Conservation (phyloP, 2,329 filamentous ascomycete species). For the Amauroascus niger region DNA sequence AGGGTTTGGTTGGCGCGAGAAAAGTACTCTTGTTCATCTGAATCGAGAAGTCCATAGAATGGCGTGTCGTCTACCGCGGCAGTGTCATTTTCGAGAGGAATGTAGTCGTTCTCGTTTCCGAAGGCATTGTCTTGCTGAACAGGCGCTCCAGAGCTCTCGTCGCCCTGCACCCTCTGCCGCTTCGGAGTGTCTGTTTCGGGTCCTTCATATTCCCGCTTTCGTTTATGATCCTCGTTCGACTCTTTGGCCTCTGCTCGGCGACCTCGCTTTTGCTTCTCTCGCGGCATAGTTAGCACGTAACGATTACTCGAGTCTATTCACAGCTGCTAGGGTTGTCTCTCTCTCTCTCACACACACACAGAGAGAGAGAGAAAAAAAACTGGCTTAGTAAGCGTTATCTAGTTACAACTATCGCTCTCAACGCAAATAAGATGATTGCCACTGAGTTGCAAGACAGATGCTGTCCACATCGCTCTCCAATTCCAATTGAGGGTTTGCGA, state of each 20-base stretch:
- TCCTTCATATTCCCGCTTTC: constrained; percentile 31
- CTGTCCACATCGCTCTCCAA: too few relatives aligned
- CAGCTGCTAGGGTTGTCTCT: not conserved
- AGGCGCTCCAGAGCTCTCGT: constrained; percentile 18
- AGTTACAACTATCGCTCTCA: too few relatives aligned
- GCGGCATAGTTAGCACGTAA: constrained; percentile 30
- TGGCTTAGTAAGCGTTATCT: constrained; percentile 2
- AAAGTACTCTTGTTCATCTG: constrained; percentile 94
- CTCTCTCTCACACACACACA: too few relatives aligned
- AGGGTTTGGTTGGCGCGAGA: constrained; percentile 80
- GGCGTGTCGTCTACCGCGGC: constrained; percentile 46
- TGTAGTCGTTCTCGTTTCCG: constrained; percentile 29
- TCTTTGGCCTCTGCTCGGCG: constrained; percentile 35
- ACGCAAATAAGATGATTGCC: too few relatives aligned
- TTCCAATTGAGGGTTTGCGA: too few relatives aligned
- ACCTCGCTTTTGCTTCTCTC: constrained; percentile 40
- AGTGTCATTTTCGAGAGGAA: constrained; percentile 25
- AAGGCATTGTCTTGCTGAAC: constrained; percentile 17
- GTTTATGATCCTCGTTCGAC: constrained; percentile 21
- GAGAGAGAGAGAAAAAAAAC: too few relatives aligned
- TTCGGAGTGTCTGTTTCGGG: constrained; percentile 30
- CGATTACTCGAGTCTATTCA: not conserved
- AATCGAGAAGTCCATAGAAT: constrained; percentile 88
- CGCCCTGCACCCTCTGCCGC: constrained; percentile 27
- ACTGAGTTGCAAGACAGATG: too few relatives aligned